These are phyloP conservation scores for Symbiotaphrina buchneri DNA, from an alignment of 495 filamentous ascomycete genomes.

Conservation along the genomic window DNA sequence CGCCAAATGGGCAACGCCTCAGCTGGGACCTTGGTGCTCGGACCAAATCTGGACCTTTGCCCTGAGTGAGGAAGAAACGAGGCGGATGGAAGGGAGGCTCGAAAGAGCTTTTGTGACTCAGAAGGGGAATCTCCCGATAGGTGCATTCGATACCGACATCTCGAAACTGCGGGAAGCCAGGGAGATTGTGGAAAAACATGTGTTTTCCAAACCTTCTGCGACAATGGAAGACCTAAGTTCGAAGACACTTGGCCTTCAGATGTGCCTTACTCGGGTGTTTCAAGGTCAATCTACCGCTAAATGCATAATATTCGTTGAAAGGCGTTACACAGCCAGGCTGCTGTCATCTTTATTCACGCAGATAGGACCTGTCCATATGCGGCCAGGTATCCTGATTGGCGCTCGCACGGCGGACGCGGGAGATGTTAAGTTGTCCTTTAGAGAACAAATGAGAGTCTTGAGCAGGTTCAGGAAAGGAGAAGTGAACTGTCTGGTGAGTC, in stretches of 20 bases:
- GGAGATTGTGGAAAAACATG: conserved; percentile 26
- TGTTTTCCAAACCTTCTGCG: conserved; percentile 19
- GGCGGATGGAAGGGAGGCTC: conserved; percentile 34
- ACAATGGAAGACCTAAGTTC: conserved; percentile 30
- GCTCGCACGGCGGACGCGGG: conserved; percentile 20
- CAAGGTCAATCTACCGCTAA: conserved; percentile 28
- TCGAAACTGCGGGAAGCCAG: conserved; percentile 34
- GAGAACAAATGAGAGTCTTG: conserved; percentile 55
- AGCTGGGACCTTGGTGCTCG: conserved; percentile 73
- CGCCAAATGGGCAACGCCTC: conserved; percentile 30
- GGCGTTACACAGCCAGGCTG: conserved; percentile 53
- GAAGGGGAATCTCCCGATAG: conserved; percentile 5
- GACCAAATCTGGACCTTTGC: conserved; percentile 59
- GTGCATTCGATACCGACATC: conserved; percentile 16
- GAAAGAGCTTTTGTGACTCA: conserved; percentile 17
- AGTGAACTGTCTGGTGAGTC: conserved; percentile 51
- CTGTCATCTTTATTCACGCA: conserved; percentile 39
- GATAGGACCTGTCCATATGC: conserved; percentile 33
- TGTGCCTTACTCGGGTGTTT: conserved; percentile 35
- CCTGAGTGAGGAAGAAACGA: conserved; percentile 38
- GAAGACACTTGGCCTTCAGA: conserved; percentile 45
- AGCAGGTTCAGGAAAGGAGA: conserved; percentile 57
- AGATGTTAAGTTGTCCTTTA: conserved; percentile 39
- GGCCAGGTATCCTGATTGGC: conserved; percentile 45
- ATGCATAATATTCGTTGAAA: conserved; percentile 77